Base-by-base conservation (phyloP, 1,139 yeast genomes). In the Schwanniomyces etchellsii region DNA sequence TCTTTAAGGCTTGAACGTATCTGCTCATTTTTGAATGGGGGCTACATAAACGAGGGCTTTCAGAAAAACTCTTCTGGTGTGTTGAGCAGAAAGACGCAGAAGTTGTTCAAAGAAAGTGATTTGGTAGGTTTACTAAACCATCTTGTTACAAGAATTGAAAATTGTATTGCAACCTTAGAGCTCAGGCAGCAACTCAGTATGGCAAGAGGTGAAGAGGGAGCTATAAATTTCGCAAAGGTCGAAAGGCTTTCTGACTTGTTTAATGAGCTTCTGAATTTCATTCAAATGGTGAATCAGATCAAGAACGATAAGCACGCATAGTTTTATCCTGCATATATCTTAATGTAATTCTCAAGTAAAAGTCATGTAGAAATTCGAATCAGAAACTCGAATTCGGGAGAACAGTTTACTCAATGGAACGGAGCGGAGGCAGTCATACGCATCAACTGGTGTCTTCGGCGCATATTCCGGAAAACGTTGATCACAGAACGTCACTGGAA, bases 71-170 rank as follows among this genome's bases (percentile, higher is more conserved):
- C 63, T 1, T 54, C 60, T 1, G 52, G 44, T 12, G 46, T 46
- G 26, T 45, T 60, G 28, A 43, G 48, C 15, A 48, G 49, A 28
- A 44, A 48, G 31, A 37, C 45, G 33, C 48, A 41, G 21, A 31
- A 43, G 4, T 42, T 56, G 20, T 58, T 59, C 37, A 55, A 57
- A 37, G 64, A 55, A 36, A 38, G 55, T 29, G 69, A 70, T 34
- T 39, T 54, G 40, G 55, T 75, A 20, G 57, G 68, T n/a, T 63
- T 78, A 32, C 59, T 80, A 39, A 80, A 77, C 36, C 83, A 77
- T 44, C 54, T 77, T 16, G 74, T 78, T 16, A 76, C 84, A 0
- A 60, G 88, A 44, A 67, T 80, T 31, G 88, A 80, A 45, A 74
- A 70, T 36, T 64, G 75, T 47, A 70, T 64, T 3, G 54, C 64